Evolutionary conservation across 2,329 filamentous ascomycete species (phyloP).

Genomic region (Aaosphaeria arxii): DNA sequence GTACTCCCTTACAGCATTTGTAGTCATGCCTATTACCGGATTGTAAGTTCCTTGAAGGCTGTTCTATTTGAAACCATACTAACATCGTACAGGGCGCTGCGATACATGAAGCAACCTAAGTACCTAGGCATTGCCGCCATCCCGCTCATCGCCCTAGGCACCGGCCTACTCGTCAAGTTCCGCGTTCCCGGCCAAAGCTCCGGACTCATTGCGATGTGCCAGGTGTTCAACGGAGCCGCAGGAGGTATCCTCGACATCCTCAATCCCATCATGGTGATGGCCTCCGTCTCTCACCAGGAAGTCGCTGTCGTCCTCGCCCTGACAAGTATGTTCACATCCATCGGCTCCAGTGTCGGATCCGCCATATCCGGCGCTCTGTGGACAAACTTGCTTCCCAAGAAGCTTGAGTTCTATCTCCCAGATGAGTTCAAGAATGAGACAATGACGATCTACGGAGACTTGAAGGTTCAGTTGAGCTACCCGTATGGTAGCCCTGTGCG

Average conservation of each 20-base stretch:
- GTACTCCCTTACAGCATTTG: constrained; percentile 20
- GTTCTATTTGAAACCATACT: constrained; percentile 21
- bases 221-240: neutral
- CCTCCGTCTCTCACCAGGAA: neutral
- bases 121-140: constrained; percentile 59
- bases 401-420: constrained; percentile 39
- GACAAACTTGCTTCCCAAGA: constrained; percentile 34
- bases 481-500: constrained; percentile 44
- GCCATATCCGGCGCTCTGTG: neutral
- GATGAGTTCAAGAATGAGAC: constrained; percentile 39
- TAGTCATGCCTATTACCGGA: constrained; percentile 4
- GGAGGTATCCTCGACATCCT: neutral
- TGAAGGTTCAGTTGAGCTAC: constrained; percentile 23
- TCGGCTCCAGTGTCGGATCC: neutral
- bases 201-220: neutral
- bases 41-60: constrained; percentile 32
- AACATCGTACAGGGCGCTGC: constrained; percentile 17
- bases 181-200: constrained; percentile 28
- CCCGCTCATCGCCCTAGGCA: constrained; percentile 58
- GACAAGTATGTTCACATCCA: neutral
- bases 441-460: neutral
- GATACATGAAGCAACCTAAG: constrained; percentile 53
- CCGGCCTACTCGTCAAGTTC: constrained; percentile 53
- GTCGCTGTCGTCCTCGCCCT: neutral
- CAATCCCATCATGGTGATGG: neutral